phyloP scores from a whole-genome alignment of 2,329 filamentous ascomycete species.

The Paecilomyces dactylethromorphus region DNA sequence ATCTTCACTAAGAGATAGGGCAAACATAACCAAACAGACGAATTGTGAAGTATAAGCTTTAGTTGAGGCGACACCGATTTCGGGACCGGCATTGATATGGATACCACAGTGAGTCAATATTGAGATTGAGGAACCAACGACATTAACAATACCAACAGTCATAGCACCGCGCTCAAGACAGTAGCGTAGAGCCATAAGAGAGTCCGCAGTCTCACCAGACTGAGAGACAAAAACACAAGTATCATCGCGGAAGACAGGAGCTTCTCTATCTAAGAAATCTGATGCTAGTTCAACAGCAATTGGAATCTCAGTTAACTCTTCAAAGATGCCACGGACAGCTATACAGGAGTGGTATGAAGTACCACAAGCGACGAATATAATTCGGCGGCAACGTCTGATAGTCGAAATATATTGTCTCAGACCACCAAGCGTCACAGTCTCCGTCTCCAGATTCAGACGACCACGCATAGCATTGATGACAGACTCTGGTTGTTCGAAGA shows the following conservation, averaged over 20 bases:
- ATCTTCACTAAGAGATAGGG: conserved; percentile 90
- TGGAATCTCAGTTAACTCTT: conserved; percentile 95
- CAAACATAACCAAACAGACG: conserved; percentile 99
- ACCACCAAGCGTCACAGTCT: conserved; percentile 90
- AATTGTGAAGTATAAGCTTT: conserved; percentile 99
- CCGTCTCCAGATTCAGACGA: conserved; percentile 87
- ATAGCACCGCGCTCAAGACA: conserved; percentile 95
- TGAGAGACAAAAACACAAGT: conserved; percentile 99
- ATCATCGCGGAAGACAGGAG: conserved; percentile 97
- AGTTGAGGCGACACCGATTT: conserved; percentile 97
- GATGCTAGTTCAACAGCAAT: conserved; percentile 96
- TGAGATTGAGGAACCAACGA: conserved; percentile 96
- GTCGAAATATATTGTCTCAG: conserved; percentile 93
- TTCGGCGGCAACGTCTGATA: conserved; percentile 90
- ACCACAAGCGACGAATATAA: conserved; percentile 98
- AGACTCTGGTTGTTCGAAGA: conserved; percentile 99
- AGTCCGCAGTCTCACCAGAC: conserved; percentile 97
- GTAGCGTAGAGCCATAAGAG: conserved; percentile 92
- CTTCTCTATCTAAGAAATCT: conserved; percentile 94
- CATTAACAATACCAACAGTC: conserved; percentile 97
- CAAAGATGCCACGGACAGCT: conserved; percentile 95
- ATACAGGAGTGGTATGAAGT: conserved; percentile 99
- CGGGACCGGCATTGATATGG: conserved; percentile 96
- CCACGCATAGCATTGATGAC: conserved; percentile 99
- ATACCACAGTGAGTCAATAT: conserved; percentile 99